Conservation (phyloP, 1,284 basidiomycete genomes). For the Marasmius oreades region DNA sequence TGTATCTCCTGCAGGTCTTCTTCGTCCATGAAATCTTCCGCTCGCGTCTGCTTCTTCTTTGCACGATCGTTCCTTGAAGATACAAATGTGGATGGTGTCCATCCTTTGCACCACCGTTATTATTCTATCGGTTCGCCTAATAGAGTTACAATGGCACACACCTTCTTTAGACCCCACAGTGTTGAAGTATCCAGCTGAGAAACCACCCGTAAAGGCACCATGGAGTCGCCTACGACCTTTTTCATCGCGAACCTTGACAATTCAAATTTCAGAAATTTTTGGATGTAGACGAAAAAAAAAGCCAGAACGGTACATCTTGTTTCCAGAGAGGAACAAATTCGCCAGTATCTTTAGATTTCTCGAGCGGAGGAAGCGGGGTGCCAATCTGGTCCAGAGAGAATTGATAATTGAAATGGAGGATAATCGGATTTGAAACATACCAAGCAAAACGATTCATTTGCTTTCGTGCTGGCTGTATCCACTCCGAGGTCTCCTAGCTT, state of each 20-base stretch:
- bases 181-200: slow-evolving; percentile 97
- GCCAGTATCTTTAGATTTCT: slow-evolving; percentile 83
- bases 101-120: slow-evolving; percentile 56
- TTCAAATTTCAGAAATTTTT: slow-evolving; percentile 5
- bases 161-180: slow-evolving; percentile 95
- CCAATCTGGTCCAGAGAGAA: slow-evolving; percentile 60
- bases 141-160: slow-evolving; percentile 29
- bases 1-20: slow-evolving; percentile 87
- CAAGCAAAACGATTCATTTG: slow-evolving; percentile 86
- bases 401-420: slow-evolving; percentile 7
- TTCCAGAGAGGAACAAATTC: slow-evolving; percentile 98
- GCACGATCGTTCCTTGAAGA: slow-evolving; percentile 79
- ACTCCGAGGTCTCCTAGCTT: slow-evolving; percentile 82
- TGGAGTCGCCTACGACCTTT: slow-evolving; percentile 90
- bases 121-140: neutral
- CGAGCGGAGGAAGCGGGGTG: slow-evolving; percentile 86
- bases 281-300: neutral
- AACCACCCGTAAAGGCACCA: slow-evolving; percentile 97
- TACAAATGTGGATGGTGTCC: slow-evolving; percentile 89
- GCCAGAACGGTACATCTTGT: slow-evolving; percentile 70
- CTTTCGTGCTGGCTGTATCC: slow-evolving; percentile 61
- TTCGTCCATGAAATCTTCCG: slow-evolving; percentile 99
- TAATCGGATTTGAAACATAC: slow-evolving; percentile 38
- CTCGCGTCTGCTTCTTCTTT: slow-evolving; percentile 53
- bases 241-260: slow-evolving; percentile 81